Evolutionary conservation across 805 yeast genomes (phyloP), one percentile per base, ranked within the genome.

Genomic region (Wickerhamomyces queroliae): DNA sequence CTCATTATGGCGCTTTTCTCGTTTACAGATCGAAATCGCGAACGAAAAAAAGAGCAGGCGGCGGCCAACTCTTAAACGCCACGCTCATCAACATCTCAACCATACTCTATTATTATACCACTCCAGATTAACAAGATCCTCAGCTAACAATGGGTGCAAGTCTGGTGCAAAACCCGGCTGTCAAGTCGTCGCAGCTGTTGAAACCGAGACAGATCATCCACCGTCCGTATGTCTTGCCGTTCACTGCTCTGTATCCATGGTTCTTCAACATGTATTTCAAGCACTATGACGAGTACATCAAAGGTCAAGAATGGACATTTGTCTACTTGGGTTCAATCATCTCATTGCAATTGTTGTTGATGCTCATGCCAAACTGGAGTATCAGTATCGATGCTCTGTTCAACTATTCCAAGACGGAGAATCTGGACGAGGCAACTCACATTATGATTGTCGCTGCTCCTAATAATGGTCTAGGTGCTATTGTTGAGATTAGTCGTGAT

Each of bases 351-450:
- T 66, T 80, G 33, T 67, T 91, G 58, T 67, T 91, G 42, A 74
- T 89, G 82, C 74, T 91, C 59, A 76, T 88, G 76, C 96, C 98
- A n/a, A 83, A 83, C 54, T 91, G 99, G 99, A 88, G 80, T 57
- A 73, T 89, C 44, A 71, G 76, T 36, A 63, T 91, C 38, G 75
- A 78, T 44, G 75, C 86, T 26, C 60, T 62, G 4, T 88, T 91
- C 66, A 85, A 89, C 56, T 88, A 84, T 53, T 49, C 56, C 15
- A 52, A 62, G 23, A 89, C 80, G 16, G 42, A 66, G 4, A 49
- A 69, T 13, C 64, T 88, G 32, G 63, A 59, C 23, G 78, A 78
- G 38, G 96, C 97, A 8, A 61, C 81, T 37, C 79, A 81, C 48
- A 75, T 91, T 41, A 70, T 83, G 62, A 72, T 93, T 49, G 74